Evolutionary conservation across 805 yeast genomes (phyloP).

Genomic region (Phaffomyces antillensis): DNA sequence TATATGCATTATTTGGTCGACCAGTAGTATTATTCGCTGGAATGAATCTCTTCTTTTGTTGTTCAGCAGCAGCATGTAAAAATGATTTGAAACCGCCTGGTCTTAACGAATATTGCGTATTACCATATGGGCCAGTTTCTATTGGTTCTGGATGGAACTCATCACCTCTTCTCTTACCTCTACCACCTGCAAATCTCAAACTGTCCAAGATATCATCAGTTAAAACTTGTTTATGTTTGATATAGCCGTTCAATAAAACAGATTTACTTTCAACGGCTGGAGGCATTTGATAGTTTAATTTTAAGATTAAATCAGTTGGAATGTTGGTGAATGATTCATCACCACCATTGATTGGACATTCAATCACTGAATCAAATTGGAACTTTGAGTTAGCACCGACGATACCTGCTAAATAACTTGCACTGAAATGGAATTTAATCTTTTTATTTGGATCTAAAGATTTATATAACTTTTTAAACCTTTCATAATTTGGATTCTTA

Average conservation of each 20-base stretch:
- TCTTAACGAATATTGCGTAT: constrained; percentile 37
- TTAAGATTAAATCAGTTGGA: constrained; percentile 33
- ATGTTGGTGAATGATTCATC: constrained; percentile 28
- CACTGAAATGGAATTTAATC: constrained; percentile 39
- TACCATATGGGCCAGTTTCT: constrained; percentile 42
- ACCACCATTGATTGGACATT: constrained; percentile 30
- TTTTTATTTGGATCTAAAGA: constrained; percentile 15
- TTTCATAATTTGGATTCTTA: constrained; percentile 41
- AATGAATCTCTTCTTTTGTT: constrained; percentile 11
- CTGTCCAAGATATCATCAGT: constrained; percentile 63
- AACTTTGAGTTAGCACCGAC: constrained; percentile 32
- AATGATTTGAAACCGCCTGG: constrained; percentile 46
- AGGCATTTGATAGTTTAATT: constrained; percentile 56
- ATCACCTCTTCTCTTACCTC: constrained; percentile 23
- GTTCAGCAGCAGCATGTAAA: constrained; percentile 17
- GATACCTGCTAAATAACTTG: constrained; percentile 54
- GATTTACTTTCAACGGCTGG: constrained; percentile 55
- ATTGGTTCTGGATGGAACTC: constrained; percentile 28
- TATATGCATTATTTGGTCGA: too few species aligned
- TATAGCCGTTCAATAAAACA: constrained; percentile 75
- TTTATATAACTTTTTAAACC: constrained; percentile 27
- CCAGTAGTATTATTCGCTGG: too few species aligned
- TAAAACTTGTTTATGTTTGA: constrained; percentile 53
- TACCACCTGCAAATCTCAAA: constrained; percentile 41
- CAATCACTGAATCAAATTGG: constrained; percentile 23